phyloP scores from a whole-genome alignment of 2,329 filamentous ascomycete species.

The Chalaropsis thielavioides region DNA sequence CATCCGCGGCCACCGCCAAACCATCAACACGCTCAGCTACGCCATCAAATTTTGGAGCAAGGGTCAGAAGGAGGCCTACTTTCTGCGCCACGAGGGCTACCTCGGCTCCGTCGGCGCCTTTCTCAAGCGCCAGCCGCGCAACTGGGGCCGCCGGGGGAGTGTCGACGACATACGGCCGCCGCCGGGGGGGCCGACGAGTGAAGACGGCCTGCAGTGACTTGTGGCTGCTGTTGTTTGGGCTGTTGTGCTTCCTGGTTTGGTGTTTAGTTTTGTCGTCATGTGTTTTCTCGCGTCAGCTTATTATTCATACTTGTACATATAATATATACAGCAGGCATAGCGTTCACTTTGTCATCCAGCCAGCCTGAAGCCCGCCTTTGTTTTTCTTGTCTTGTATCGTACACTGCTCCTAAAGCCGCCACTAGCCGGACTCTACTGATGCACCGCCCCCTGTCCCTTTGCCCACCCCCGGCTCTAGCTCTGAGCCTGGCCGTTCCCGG shows the following conservation, averaged over 20 bases:
- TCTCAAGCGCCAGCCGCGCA: slow-evolving; percentile 72
- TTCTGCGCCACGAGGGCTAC: slow-evolving; percentile 89
- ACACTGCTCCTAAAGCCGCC: neutral
- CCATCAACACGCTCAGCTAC: slow-evolving; percentile 93
- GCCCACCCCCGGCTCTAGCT: neutral
- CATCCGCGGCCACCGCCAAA: slow-evolving; percentile 89
- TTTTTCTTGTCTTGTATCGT: neutral
- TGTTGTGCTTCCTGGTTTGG: neutral
- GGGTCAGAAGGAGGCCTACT: slow-evolving; percentile 87
- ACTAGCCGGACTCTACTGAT: neutral
- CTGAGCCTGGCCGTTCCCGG: neutral
- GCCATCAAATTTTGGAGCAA: slow-evolving; percentile 97
- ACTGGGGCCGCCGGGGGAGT: slow-evolving; percentile 78
- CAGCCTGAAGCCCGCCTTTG: neutral
- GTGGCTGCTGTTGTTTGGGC: neutral
- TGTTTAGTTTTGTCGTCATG: neutral
- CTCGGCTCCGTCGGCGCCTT: slow-evolving; percentile 89
- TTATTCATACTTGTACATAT: slow-evolving; percentile 1
- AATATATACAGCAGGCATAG: slow-evolving; percentile 5
- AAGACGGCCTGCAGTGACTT: neutral
- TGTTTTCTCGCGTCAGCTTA: neutral
- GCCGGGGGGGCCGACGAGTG: slow-evolving; percentile 17
- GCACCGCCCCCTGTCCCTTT: neutral
- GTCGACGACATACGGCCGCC: slow-evolving; percentile 38
- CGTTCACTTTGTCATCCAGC: neutral